Evolutionary conservation across 768 basidiomycete genomes (phyloP).

Genomic region (Tulasnella sp.): DNA sequence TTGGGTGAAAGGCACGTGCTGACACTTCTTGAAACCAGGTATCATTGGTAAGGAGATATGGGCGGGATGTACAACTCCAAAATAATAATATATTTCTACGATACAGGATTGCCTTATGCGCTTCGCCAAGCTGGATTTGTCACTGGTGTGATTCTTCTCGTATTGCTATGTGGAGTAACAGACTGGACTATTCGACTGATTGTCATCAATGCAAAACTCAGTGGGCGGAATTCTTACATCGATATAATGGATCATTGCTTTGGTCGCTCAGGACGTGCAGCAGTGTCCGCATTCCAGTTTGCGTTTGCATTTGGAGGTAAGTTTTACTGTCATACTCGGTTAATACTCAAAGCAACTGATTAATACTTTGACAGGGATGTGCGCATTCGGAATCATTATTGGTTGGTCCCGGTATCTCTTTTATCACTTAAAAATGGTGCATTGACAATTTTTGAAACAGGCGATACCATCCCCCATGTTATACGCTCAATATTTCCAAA

Average conservation of each 20-base stretch:
- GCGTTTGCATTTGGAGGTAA: conserved; percentile 91
- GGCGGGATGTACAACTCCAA: no score
- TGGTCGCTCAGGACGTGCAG: conserved; percentile 79
- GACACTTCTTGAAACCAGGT: conserved; percentile 30
- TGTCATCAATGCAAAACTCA: conserved; percentile 89
- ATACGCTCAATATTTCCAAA: conserved; percentile 74
- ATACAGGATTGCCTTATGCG: conserved; percentile 80
- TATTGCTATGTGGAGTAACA: conserved; percentile 71
- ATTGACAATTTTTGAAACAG: conserved; percentile 26
- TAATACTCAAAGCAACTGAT: neutral
- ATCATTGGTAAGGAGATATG: conserved; percentile 53
- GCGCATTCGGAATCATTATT: conserved; percentile 94
- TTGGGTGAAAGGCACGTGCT: neutral
- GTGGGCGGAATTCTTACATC: conserved; percentile 82
- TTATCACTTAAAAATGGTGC: neutral
- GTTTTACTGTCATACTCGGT: conserved; percentile 18
- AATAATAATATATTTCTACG: neutral
- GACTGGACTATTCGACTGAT: conserved; percentile 98
- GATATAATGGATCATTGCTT: conserved; percentile 92
- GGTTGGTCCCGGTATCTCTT: conserved; percentile 27
- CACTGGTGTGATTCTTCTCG: conserved; percentile 67
- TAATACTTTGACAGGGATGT: conserved; percentile 78
- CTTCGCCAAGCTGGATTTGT: conserved; percentile 90
- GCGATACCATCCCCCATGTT: conserved; percentile 94
- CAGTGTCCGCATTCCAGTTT: conserved; percentile 95